These are phyloP conservation scores for Westerdykella aurantiaca DNA, from an alignment of 2,329 filamentous ascomycete genomes.

Conservation along the genomic window DNA sequence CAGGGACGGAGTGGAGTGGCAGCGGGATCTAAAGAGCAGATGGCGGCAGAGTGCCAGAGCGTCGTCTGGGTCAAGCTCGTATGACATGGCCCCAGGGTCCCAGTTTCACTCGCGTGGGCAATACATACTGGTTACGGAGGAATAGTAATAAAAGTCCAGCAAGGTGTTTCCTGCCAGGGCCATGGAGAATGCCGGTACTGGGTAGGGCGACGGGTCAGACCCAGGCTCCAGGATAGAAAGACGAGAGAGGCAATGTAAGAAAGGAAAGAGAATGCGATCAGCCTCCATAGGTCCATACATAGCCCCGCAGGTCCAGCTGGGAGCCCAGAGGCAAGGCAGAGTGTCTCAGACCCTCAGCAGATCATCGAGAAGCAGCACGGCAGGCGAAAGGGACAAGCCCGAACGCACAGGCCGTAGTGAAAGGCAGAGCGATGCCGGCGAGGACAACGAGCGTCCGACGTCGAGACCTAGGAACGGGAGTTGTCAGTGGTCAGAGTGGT, in stretches of 20 bases:
- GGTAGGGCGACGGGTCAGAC: background rate
- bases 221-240: conserved; percentile 1
- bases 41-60: conserved; percentile 23
- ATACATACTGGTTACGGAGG: conserved; percentile 10
- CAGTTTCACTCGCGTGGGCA: conserved; percentile 35
- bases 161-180: conserved; percentile 12
- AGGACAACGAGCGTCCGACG: background rate
- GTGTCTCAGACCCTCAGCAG: no score
- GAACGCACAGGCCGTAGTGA: background rate
- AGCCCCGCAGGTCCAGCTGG: no score
- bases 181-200: background rate
- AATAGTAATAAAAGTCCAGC: conserved; percentile 12
- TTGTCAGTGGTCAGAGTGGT: background rate
- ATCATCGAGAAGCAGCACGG: no score
- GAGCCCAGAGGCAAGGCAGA: no score
- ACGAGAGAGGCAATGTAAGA: no score
- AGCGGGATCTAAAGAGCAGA: conserved; percentile 33
- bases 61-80: conserved; percentile 31
- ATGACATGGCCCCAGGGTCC: conserved; percentile 32
- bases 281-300: no score
- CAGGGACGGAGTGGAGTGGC: conserved; percentile 27
- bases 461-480: background rate
- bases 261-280: no score
- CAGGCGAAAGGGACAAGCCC: no score
- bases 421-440: background rate